Conservation (phyloP, 2,329 filamentous ascomycete genomes). For the Cladosporium phlei region DNA sequence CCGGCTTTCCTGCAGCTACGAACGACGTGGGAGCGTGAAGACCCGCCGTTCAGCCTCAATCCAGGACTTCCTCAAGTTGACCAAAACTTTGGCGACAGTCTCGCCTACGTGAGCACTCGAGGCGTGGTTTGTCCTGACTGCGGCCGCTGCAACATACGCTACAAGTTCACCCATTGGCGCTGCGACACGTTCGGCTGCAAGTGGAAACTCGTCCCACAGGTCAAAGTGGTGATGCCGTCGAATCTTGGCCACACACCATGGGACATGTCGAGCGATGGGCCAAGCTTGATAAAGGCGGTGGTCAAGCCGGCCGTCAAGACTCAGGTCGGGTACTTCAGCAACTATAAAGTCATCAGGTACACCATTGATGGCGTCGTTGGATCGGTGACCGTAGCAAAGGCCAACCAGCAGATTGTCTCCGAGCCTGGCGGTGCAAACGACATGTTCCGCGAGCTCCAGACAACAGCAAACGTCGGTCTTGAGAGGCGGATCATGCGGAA, state of each 20-base stretch:
- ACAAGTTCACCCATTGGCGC: slow-evolving; percentile 58
- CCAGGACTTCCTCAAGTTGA: slow-evolving; percentile 37
- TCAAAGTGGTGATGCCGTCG: slow-evolving; percentile 23
- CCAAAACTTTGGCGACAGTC: slow-evolving; percentile 42
- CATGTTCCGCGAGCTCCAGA: slow-evolving; percentile 50
- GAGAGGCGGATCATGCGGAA: slow-evolving; percentile 5
- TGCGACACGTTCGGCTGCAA: slow-evolving; percentile 52
- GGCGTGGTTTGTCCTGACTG: slow-evolving; percentile 66
- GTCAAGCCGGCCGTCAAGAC: slow-evolving; percentile 31
- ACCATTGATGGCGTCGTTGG: slow-evolving; percentile 42
- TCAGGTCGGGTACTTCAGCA: slow-evolving; percentile 32
- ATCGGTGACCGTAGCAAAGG: slow-evolving; percentile 53
- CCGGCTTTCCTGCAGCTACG: slow-evolving; percentile 54
- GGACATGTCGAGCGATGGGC: slow-evolving; percentile 27
- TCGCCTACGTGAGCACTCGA: slow-evolving; percentile 50
- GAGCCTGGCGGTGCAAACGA: slow-evolving; percentile 55
- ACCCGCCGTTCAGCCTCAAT: slow-evolving; percentile 37
- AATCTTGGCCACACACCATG: slow-evolving; percentile 22
- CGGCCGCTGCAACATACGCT: slow-evolving; percentile 55
- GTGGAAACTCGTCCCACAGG: slow-evolving; percentile 32
- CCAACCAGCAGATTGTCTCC: slow-evolving; percentile 50
- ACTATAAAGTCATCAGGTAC: slow-evolving; percentile 43
- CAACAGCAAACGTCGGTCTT: slow-evolving; percentile 33
- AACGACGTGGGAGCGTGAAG: slow-evolving; percentile 39
- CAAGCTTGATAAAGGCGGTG: slow-evolving; percentile 25